Percentiles rank a stretch among this genome's conserved stretches.
Evolutionary conservation across 1,139 yeast genomes (phyloP).

Genomic region (Groenewaldozyma sp.): DNA sequence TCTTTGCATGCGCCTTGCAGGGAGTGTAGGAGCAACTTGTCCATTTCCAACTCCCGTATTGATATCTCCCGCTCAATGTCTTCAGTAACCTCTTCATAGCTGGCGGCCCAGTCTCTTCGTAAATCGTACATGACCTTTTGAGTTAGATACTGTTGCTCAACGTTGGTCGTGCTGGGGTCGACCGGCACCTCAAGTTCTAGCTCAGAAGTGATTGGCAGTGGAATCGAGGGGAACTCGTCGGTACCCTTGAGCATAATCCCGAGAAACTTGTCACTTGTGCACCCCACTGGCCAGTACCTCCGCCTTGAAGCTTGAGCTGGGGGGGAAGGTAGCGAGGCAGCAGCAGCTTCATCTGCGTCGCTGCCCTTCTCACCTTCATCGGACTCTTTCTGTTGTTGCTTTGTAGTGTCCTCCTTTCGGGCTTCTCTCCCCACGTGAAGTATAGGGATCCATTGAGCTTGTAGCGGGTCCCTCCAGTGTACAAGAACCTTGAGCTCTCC

Average conservation of each 20-base stretch:
- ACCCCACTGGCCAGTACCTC: slow-evolving; percentile 81
- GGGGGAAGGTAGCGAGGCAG: too few relatives aligned
- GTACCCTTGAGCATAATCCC: slow-evolving; percentile 67
- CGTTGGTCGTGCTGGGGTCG: slow-evolving; percentile 12
- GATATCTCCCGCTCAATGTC: slow-evolving; percentile 22
- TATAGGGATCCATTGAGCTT: slow-evolving; percentile 85
- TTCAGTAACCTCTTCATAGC: slow-evolving; percentile 24
- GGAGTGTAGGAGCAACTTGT: slow-evolving; percentile 63
- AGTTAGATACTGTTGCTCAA: slow-evolving; percentile 17
- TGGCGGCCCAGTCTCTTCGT: slow-evolving; percentile 15
- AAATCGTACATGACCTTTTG: slow-evolving; percentile 21
- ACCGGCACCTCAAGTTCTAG: slow-evolving; percentile 59
- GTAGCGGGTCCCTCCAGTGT: slow-evolving; percentile 65
- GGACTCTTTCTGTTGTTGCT: background rate
- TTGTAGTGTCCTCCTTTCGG: slow-evolving; percentile 8
- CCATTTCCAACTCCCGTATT: slow-evolving; percentile 35
- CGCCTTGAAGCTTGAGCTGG: slow-evolving; percentile 43
- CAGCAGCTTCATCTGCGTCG: background rate
- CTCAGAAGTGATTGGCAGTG: slow-evolving; percentile 77
- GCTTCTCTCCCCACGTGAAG: too few relatives aligned
- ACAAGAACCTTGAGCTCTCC: slow-evolving; percentile 61
- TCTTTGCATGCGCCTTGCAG: slow-evolving; percentile 73
- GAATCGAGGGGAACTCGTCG: slow-evolving; percentile 45
- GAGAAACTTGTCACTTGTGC: slow-evolving; percentile 55
- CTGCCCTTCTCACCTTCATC: background rate